A percentile compares a stretch with the other conserved stretches of the same genome.
Conservation (phyloP, 768 basidiomycete species). For the Boletus barrowsii region DNA sequence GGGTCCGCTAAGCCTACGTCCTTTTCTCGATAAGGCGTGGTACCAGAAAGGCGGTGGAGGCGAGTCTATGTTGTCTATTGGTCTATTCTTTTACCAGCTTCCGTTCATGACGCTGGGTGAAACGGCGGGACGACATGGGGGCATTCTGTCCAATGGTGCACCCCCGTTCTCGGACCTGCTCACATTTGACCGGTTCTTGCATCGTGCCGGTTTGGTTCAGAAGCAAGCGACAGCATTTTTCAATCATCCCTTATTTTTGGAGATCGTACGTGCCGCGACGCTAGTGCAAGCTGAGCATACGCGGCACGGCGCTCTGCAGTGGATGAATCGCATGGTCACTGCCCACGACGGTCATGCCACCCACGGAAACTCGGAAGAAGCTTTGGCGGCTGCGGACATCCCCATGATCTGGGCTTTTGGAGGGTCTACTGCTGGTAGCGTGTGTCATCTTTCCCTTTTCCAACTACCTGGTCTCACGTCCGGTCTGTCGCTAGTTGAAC, state of each 20-base stretch:
- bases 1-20: slow-evolving; percentile 46
- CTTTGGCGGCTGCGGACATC: slow-evolving; percentile 3
- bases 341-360: too few species aligned
- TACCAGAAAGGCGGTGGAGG: slow-evolving; percentile 39
- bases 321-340: slow-evolving; percentile 16
- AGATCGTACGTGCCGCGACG: slow-evolving; percentile 29
- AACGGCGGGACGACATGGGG: background rate
- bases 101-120: slow-evolving; percentile 45
- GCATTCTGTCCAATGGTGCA: slow-evolving; percentile 15
- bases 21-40: slow-evolving; percentile 48
- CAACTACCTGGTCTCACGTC: background rate
- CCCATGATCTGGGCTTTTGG: slow-evolving; percentile 12
- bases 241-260: slow-evolving; percentile 46
- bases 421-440: slow-evolving; percentile 31
- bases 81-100: slow-evolving; percentile 42
- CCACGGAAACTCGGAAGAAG: background rate
- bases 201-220: slow-evolving; percentile 38
- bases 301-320: slow-evolving; percentile 17
- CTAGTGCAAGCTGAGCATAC: slow-evolving; percentile 6
- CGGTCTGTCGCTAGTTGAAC: slow-evolving; percentile 30
- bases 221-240: slow-evolving; percentile 32
- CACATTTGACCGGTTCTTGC: slow-evolving; percentile 42
- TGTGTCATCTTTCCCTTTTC: background rate
- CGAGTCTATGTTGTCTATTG: slow-evolving; percentile 43
- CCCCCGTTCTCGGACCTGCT: slow-evolving; percentile 43